phyloP scores from a whole-genome alignment of 2,329 filamentous ascomycete genomes.

The Nemania abortiva region DNA sequence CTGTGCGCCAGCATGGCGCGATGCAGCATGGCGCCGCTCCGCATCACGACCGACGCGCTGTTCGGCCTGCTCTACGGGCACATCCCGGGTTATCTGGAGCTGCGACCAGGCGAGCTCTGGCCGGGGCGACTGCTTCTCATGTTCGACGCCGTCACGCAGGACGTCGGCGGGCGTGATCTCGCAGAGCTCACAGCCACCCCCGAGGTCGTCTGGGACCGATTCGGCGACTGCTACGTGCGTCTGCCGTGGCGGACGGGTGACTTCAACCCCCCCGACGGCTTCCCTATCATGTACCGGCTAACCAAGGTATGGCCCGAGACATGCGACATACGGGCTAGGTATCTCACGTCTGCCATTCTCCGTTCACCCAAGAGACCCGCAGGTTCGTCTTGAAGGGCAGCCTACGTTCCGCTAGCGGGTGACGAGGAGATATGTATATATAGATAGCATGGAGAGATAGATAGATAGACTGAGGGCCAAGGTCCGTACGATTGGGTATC shows the following conservation, averaged over 20 bases:
- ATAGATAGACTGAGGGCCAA: neutral
- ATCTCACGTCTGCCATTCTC: slow-evolving; percentile 46
- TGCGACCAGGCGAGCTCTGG: neutral
- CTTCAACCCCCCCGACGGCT: slow-evolving; percentile 3
- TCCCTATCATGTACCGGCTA: slow-evolving; percentile 34
- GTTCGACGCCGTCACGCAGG: slow-evolving; percentile 42
- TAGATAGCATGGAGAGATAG: slow-evolving; percentile 11
- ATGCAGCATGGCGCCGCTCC: slow-evolving; percentile 24
- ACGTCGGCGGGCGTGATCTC: slow-evolving; percentile 25
- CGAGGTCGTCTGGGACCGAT: slow-evolving; percentile 47
- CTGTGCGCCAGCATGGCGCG: slow-evolving; percentile 45
- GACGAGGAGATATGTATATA: neutral
- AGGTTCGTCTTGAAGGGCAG: neutral
- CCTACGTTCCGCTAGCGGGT: no score
- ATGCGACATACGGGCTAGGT: slow-evolving; percentile 43
- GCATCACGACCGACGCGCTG: slow-evolving; percentile 28
- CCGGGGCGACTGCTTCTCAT: slow-evolving; percentile 38
- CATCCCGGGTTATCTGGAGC: neutral
- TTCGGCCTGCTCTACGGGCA: slow-evolving; percentile 38
- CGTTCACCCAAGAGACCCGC: slow-evolving; percentile 46
- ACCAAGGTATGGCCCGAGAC: slow-evolving; percentile 47
- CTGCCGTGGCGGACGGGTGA: slow-evolving; percentile 36
- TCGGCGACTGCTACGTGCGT: slow-evolving; percentile 47
- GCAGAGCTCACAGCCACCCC: slow-evolving; percentile 30
- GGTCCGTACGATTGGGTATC: slow-evolving; percentile 7